Base-by-base conservation (phyloP, 2,329 filamentous ascomycete genomes). In the Ceratocystis destructans region DNA sequence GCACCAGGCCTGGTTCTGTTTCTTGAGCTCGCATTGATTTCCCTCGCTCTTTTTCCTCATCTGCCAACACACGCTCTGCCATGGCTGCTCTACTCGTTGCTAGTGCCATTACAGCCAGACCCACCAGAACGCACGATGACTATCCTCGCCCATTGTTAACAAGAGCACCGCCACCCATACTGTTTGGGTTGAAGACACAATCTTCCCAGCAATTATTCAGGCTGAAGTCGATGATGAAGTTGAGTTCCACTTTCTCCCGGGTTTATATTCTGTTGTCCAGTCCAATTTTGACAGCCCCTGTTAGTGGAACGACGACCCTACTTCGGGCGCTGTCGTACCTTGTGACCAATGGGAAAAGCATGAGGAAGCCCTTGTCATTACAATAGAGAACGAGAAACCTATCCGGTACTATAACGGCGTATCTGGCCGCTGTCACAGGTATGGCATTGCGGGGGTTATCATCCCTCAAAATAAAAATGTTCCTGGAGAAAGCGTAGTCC, bases 201-300 rank as follows among this genome's bases (percentile, higher is more conserved):
- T 17, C 45, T 17, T 17, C n/a, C 45, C 45, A 17, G n/a, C 7
- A 5, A 12, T 6, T 1, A 1, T 28, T 12, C 2, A 28, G n/a
- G 20, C 50, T 25, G 4, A 5, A 20, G 25, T 17, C 2, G 50
- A 12, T 15, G 22, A 31, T 12, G 15, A 7, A 15, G 25, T 17
- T 25, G 20, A 5, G 50, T 55, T 55, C 50, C 48, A 28, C 10
- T 55, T 55, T 22, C 10, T 12, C 1, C n/a, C 20, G 12, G 50
- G 50, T 5, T 5, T 22, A 8, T 25, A 55, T 5, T 22, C 17
- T 55, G 7, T 31, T 22, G 22, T 55, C 12, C 8, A 55, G 20
- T 22, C 2, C 22, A 74, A 71, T 71, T 79, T 79, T 68, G 74
- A 68, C 64, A 69, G 74, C 57, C 78, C 78, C n/a, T 80, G 79